Base-by-base conservation (phyloP, 148 eudicot species). In the Cornus suecica region DNA sequence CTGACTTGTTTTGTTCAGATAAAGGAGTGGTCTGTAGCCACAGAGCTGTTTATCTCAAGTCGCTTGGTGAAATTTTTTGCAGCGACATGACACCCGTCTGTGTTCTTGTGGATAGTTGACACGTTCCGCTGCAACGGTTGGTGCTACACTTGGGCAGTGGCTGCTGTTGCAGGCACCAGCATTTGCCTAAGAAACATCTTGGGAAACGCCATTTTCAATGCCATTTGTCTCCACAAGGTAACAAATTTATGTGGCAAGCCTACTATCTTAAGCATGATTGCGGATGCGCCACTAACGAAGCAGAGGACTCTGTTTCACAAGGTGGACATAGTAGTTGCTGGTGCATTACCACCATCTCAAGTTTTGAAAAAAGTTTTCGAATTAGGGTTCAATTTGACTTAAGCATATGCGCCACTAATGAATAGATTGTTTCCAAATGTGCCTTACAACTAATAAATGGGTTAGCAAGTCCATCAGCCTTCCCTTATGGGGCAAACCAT, bases 211-310 rank as follows among this genome's bases (percentile, higher is more conserved):
- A 84, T 91, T 45, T 84, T 89, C 10, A 76, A 81, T 25, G 70
- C 80, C 30, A 80, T 89, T 34, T 65, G 25, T n/a, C 66, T 72
- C 32, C 85, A 87, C 69, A 82, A 81, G 45, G 91, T 91, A 25
- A 89, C 91, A 1, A 90, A 89, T 67, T 28, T 89, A 65, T 82
- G 90, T 26, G 92, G 96, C 13, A 83, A 88, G 16, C 96, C 96
- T 24, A 69, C 85, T 8, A 84, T 91, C 26, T 73, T 91, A 45
- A 87, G 76, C 82, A 84, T 76, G 74, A 83, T 91, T 22, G 67
- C 85, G 22, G 80, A 86, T 22, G 77, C 87, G 8, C 68, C 82
- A 1, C 32, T 25, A 5, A 20, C 28, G 10, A 71, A 70, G 70
- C 80, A 71, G 65, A 78, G 15, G 52, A 54, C 29, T 10, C 76